phyloP scores from a whole-genome alignment of 208 protist genomes.

The Acanthamoeba culbertsoni region DNA sequence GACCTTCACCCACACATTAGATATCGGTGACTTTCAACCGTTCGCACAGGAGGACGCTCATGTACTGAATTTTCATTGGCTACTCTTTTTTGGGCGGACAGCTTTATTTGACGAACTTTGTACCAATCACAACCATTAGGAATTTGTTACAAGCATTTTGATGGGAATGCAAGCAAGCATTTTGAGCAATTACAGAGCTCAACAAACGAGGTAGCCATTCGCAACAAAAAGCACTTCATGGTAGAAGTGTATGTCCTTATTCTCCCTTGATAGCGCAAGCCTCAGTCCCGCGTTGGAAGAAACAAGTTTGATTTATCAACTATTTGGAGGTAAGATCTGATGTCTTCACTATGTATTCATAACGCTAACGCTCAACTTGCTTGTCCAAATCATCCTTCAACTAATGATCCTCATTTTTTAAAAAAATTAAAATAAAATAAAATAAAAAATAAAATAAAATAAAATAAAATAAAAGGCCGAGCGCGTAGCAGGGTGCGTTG shows the following conservation, averaged over 20 bases:
- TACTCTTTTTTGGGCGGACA: no score
- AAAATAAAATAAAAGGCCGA: no score
- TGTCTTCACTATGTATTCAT: no score
- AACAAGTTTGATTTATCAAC: constrained; percentile 36
- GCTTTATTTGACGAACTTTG: no score
- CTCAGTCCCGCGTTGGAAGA: background rate
- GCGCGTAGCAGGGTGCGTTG: constrained; percentile 14
- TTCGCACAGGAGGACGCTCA: constrained; percentile 55
- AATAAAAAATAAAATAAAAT: no score
- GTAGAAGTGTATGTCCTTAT: background rate
- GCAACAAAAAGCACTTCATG: background rate
- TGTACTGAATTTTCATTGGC: no score
- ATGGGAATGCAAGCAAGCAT: constrained; percentile 26
- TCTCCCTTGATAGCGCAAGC: background rate
- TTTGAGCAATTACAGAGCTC: background rate
- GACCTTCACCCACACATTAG: no score
- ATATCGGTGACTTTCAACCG: constrained; percentile 44
- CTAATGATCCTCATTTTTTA: no score
- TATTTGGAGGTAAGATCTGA: constrained; percentile 21
- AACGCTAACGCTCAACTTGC: no score
- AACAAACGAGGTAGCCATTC: background rate
- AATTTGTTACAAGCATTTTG: background rate
- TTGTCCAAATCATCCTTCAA: no score
- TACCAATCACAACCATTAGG: background rate
- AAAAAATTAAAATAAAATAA: no score